Base-by-base conservation (phyloP, 1,284 basidiomycete genomes). In the Ganoderma sinense region DNA sequence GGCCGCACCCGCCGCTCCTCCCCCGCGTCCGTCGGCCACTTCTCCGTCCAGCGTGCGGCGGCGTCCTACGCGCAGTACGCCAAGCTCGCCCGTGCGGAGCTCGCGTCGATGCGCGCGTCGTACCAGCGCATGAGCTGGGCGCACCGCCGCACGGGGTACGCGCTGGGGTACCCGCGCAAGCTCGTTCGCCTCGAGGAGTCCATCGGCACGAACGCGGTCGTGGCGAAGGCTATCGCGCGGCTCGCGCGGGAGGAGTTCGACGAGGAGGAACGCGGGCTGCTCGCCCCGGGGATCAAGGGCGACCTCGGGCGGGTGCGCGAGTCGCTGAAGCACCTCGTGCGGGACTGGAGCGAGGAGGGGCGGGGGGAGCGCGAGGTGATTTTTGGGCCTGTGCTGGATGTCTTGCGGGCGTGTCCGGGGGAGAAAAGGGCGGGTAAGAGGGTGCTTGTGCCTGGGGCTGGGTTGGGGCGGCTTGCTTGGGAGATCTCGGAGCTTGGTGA, bases 281-380 rank as follows among this genome's bases (percentile, higher is more conserved):
- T 29, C 74, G 69, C 65, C 72, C 73, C 5, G 7, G 53, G 79
- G 78, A 23, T 67, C 66, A 31, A 67, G 23, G 80, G 74, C 20
- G 86, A 88, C 71, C 73, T 91, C 36, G 82, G 83, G 26, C 81
- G 87, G 16, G 86, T 88, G 31, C 79, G 87, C 26, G 88, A 91
- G 75, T 78, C 87, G 2, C 75, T 92, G 70, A 91, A 90, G 77
- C 91, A 92, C 77, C 89, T 89, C 70, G 83, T 91, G 33, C 82
- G 90, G 14, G 90, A 92, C 75, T 92, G 90, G 90, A 90, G 89
- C 73, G 75, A 77, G 8, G 88, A 88, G 66, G 89, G 90, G 0
- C 75, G 77, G 1, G 62, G 65, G 13, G 90, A 92, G 77, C 84
- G 91, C 14, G 80, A 81, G 7, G 81, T 74, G 59, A 88, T 88